These are phyloP conservation scores for Hypomyces rosellus DNA, from an alignment of 2,329 filamentous ascomycete genomes.

Conservation along the genomic window DNA sequence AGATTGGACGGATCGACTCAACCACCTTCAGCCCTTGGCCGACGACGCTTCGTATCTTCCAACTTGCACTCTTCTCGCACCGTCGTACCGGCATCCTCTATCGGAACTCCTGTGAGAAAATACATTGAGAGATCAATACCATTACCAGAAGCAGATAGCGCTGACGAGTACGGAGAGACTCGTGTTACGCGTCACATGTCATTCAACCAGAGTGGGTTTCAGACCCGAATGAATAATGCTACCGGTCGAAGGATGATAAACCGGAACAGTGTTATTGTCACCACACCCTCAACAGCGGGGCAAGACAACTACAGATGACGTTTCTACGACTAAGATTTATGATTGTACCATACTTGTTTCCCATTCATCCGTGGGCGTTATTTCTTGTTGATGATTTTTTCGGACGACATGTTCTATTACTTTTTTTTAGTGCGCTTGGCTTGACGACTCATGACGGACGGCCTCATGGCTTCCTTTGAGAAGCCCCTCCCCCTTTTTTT, in stretches of 20 bases:
- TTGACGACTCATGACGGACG: slow-evolving; percentile 20
- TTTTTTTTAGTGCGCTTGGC: slow-evolving; percentile 14
- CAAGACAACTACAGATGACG: slow-evolving; percentile 40
- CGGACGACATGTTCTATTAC: slow-evolving; percentile 13
- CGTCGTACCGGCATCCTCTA: slow-evolving; percentile 32
- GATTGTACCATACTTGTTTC: slow-evolving; percentile 19
- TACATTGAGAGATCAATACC: slow-evolving; percentile 40
- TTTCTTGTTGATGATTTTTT: slow-evolving; percentile 22
- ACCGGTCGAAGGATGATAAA: slow-evolving; percentile 32
- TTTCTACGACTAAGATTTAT: slow-evolving; percentile 15
- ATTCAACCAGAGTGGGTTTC: slow-evolving; percentile 34
- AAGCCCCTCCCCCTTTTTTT: slow-evolving; percentile 6
- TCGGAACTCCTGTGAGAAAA: slow-evolving; percentile 35
- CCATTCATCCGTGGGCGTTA: slow-evolving; percentile 22
- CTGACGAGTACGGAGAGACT: slow-evolving; percentile 20
- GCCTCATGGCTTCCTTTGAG: slow-evolving; percentile 11
- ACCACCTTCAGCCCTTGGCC: slow-evolving; percentile 43
- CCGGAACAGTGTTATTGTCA: slow-evolving; percentile 34
- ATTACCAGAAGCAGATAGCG: slow-evolving; percentile 34
- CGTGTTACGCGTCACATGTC: slow-evolving; percentile 35
- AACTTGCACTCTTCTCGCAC: slow-evolving; percentile 41
- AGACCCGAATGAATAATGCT: slow-evolving; percentile 41
- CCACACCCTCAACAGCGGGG: slow-evolving; percentile 32
- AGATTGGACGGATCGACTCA: slow-evolving; percentile 27
- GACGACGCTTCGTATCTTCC: slow-evolving; percentile 47